phyloP scores from a whole-genome alignment of 1,284 basidiomycete species.

The Grifola frondosa region DNA sequence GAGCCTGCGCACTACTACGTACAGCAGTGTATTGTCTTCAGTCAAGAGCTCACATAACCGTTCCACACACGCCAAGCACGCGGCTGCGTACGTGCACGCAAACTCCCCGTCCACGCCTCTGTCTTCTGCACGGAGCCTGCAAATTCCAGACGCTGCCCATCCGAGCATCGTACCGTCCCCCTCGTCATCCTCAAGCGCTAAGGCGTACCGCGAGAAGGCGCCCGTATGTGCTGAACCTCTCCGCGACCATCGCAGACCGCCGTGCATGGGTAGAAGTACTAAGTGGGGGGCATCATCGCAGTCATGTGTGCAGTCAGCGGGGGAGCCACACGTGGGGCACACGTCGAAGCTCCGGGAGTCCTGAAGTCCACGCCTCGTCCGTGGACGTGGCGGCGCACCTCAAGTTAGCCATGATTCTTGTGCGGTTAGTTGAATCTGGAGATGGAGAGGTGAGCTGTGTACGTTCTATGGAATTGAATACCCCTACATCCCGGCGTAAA shows the following conservation, averaged over 20 bases:
- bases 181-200: constrained; percentile 63
- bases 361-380: too few relatives aligned
- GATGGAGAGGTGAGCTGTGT: background rate
- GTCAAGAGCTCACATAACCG: too few relatives aligned
- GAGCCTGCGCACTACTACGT: too few relatives aligned
- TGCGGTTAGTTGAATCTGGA: constrained; percentile 82
- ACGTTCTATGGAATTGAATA: too few relatives aligned
- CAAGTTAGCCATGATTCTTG: constrained; percentile 75
- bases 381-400: too few relatives aligned
- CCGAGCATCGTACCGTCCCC: constrained; percentile 52
- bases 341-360: constrained; percentile 71
- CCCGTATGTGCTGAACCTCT: constrained; percentile 90
- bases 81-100: too few relatives aligned
- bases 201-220: constrained; percentile 71
- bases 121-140: background rate
- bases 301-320: constrained; percentile 77
- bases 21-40: too few relatives aligned
- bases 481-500: too few relatives aligned
- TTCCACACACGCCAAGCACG: too few relatives aligned
- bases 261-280: background rate
- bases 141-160: constrained; percentile 36
- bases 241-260: constrained; percentile 40
- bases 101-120: constrained; percentile 18
- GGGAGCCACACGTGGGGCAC: constrained; percentile 76
- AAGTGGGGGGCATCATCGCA: constrained; percentile 24